Evolutionary conservation across 768 basidiomycete genomes (phyloP).

Genomic region (Leucocoprinus leucothites): DNA sequence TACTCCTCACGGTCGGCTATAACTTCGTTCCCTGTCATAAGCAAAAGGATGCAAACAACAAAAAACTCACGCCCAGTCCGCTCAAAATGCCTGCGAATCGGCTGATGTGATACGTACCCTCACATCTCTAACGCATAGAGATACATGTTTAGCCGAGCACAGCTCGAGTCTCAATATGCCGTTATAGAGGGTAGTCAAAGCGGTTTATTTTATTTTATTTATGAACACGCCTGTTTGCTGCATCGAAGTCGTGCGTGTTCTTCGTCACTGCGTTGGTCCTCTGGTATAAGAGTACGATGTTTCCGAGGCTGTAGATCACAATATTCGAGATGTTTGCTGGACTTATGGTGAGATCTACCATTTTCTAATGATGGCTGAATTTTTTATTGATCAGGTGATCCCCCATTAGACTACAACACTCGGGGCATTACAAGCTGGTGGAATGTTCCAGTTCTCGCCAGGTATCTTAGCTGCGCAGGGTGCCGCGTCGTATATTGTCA

Average conservation of each 20-base stretch:
- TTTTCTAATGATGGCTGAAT: not conserved
- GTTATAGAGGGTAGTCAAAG: constrained; percentile 51
- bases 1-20: not conserved
- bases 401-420: constrained; percentile 40
- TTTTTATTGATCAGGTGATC: not conserved
- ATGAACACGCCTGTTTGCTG: constrained; percentile 55
- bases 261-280: constrained; percentile 73
- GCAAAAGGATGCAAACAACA: constrained; percentile 72
- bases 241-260: constrained; percentile 69
- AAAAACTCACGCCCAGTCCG: constrained; percentile 67
- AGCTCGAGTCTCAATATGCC: constrained; percentile 64
- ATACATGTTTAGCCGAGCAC: constrained; percentile 59
- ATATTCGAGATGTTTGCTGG: constrained; percentile 68
- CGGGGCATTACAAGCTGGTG: constrained; percentile 75
- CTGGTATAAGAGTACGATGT: constrained; percentile 60
- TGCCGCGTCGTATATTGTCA: constrained; percentile 64
- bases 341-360: constrained; percentile 49
- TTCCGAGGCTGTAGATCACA: constrained; percentile 43
- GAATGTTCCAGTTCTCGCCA: constrained; percentile 72
- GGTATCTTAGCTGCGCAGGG: constrained; percentile 74
- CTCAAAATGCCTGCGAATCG: constrained; percentile 85
- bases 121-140: constrained; percentile 77
- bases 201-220: constrained; percentile 51
- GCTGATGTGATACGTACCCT: constrained; percentile 82
- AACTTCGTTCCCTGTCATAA: constrained; percentile 55